phyloP scores from a whole-genome alignment of 306 rosid species.

The Cicer chorassanicum region DNA sequence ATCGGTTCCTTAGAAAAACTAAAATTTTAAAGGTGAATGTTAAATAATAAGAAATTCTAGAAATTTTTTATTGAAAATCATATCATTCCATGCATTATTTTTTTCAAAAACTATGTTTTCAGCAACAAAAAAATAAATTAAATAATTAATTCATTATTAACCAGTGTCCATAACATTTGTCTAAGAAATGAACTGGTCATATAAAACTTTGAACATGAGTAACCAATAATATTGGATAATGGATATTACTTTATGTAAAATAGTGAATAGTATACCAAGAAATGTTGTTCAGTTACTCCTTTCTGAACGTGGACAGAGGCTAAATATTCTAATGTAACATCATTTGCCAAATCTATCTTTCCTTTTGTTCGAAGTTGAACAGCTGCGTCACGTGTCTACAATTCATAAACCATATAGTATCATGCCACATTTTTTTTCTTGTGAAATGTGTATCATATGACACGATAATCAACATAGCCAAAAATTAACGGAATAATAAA shows the following conservation, averaged over 20 bases:
- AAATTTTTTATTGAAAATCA: too few species aligned
- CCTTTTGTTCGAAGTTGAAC: constrained; percentile 43
- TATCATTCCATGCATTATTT: too few species aligned
- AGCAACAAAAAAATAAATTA: too few species aligned
- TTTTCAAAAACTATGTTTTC: too few species aligned
- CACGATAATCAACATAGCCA: neutral
- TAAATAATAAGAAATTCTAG: too few species aligned
- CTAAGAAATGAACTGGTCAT: neutral
- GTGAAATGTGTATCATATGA: too few species aligned
- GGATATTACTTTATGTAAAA: neutral
- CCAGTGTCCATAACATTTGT: too few species aligned
- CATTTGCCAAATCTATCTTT: neutral
- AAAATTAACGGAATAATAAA: too few species aligned
- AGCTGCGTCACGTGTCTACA: constrained; percentile 33
- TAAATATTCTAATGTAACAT: constrained; percentile 17
- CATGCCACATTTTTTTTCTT: neutral
- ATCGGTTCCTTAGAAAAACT: too few species aligned
- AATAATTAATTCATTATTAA: too few species aligned
- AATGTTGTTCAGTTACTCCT: constrained; percentile 41
- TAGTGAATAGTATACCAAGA: constrained; percentile 24
- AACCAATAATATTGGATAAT: neutral
- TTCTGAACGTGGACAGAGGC: constrained; percentile 40
- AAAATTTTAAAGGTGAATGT: too few species aligned
- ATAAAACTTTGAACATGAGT: neutral
- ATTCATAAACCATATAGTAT: neutral